Base-by-base conservation (phyloP, 345 rosid genomes). In the Ailanthus altissimus region DNA sequence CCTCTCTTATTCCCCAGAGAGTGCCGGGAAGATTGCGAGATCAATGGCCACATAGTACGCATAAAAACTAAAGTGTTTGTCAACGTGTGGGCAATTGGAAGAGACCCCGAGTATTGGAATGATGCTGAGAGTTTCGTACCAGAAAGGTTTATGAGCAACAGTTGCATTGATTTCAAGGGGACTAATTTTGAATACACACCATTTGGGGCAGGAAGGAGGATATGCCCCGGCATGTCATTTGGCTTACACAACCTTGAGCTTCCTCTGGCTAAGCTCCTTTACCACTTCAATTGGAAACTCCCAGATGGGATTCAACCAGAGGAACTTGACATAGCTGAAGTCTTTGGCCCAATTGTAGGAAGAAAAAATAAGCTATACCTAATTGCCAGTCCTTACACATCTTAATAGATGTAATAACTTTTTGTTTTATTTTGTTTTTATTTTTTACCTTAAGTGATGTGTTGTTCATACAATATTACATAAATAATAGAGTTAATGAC, bases 1-100 rank as follows among this genome's bases (percentile, higher is more conserved):
- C 77, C 86, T 8, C 32, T 80, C 5, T 62, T 77, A 28, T 13
- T 77, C 5, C 77, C 83, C 5, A 58, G 83, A 79, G 74, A 71
- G 11, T 36, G 28, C 26, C n/a, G 42, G 10, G 63, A 71, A 42
- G 7, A 25, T 18, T 71, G 63, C 1, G 49, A 71, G 10, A 71
- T 71, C 6, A 53, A 56, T 20, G 75, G 63, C 1, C 54, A 71
- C 20, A 13, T 20, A 28, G n/a, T 54, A 9, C 75, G 63, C 6
- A 11, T 32, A 26, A 56, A n/a, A 2, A 54, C 49, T 14, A 20
- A 21, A 54, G 16, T 36, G 5, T 3, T 36, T 0, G 15, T 71
- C 0, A 71, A 71, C 20, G 47, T 9, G 1, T 54, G 49, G 63
- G 63, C 75, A 2, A 71, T 71, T 4, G 62, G 62, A 51, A 20